Conservation (phyloP, 345 rosid genomes). For the Geranium brycei region DNA sequence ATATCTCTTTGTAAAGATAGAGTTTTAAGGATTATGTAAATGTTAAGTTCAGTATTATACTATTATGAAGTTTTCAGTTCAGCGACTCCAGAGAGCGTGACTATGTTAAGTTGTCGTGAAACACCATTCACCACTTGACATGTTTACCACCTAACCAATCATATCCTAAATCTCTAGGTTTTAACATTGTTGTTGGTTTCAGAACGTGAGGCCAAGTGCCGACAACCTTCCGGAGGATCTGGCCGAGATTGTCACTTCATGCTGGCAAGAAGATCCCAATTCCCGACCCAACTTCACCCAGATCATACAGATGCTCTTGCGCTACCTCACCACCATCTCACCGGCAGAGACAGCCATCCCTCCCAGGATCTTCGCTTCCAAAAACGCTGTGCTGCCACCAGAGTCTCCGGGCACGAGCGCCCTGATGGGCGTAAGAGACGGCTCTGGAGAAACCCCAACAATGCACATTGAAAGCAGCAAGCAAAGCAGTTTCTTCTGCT, state of each 20-base stretch:
- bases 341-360: slow-evolving; percentile 49
- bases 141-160: no score
- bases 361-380: slow-evolving; percentile 30
- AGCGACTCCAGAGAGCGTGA: no score
- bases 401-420: slow-evolving; percentile 88
- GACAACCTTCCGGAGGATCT: slow-evolving; percentile 71
- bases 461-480: slow-evolving; percentile 27
- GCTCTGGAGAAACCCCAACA: slow-evolving; percentile 26
- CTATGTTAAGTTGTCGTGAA: no score
- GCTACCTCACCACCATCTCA: slow-evolving; percentile 44
- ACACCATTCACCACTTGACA: no score
- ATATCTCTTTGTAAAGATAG: no score
- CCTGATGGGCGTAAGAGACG: slow-evolving; percentile 54
- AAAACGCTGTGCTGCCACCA: slow-evolving; percentile 59
- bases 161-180: not conserved
- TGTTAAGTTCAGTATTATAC: no score
- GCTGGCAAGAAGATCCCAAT: slow-evolving; percentile 96
- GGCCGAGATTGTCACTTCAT: slow-evolving; percentile 69
- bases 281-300: slow-evolving; percentile 70
- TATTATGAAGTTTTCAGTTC: no score
- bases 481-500: slow-evolving; percentile 63
- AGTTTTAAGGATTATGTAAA: no score
- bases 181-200: slow-evolving; percentile 8
- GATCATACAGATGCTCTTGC: slow-evolving; percentile 75
- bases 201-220: slow-evolving; percentile 84